Evolutionary conservation across 1,139 yeast genomes (phyloP), one percentile per base, ranked within the genome.

Genomic region (Torulaspora globosa): DNA sequence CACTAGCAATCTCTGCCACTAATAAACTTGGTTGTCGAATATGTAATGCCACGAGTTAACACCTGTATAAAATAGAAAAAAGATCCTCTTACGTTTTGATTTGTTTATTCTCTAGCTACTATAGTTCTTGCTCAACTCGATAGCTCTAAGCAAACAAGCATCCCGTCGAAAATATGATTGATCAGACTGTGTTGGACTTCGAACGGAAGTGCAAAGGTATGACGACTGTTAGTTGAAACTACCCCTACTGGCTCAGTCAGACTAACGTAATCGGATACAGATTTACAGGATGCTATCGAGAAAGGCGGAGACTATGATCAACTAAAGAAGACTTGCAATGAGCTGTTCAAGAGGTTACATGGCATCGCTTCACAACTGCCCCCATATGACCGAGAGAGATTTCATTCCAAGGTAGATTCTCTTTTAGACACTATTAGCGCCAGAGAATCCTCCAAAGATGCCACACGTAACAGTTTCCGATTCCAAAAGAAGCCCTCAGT

Each of bases 381-480:
- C 5, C 31, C 53, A 2, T 54, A 53, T 39, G 63, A 58, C 28
- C 36, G 39, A 18, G 57, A 58, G 28, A 47, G 36, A 12, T 56
- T 47, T 41, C 44, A 50, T 7, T 39, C 44, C 10, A 50, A 51
- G 36, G 45, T 56, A 10, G 53, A 50, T 9, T 37, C 29, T 1
- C 39, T 59, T 12, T 40, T 56, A 35, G 54, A 50, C 15, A 35
- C 34, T 16, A 38, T 57, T 8, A 46, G 52, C 35, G 33, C 31
- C n/a, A 44, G 32, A 34, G 48, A 39, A 34, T 36, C 47, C 27
- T 12, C 42, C 12, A 26, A 18, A 15, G 34, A 41, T 31, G 39
- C 33, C 28, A n/a, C 15, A 3, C 19, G 10, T 12, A 37, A 36
- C 16, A 26, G 10, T 28, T 28, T 16, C 11, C 18, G 19, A n/a